Evolutionary conservation across 2,329 filamentous ascomycete species (phyloP).

Genomic region (Colletotrichum sp.): DNA sequence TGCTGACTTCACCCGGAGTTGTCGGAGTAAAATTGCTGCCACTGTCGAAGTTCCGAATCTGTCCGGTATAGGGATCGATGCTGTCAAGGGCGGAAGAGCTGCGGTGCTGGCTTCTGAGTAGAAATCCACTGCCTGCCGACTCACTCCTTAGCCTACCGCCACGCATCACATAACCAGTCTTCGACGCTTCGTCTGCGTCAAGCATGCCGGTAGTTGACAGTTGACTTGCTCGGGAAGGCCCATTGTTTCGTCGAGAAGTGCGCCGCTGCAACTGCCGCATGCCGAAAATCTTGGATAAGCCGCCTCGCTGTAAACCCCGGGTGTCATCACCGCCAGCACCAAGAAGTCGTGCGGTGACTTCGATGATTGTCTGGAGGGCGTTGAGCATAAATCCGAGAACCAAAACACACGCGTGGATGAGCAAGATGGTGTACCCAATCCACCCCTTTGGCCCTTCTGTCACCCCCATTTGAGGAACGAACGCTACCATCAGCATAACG

Average conservation of each 20-base stretch:
- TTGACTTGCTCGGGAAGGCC: slow-evolving; percentile 77
- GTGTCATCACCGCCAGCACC: slow-evolving; percentile 82
- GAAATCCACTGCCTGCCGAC: slow-evolving; percentile 62
- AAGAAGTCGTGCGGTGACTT: slow-evolving; percentile 81
- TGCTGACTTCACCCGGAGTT: slow-evolving; percentile 74
- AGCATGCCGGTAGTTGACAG: slow-evolving; percentile 85
- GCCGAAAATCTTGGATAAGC: slow-evolving; percentile 88
- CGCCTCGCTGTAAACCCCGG: slow-evolving; percentile 75
- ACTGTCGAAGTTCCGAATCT: slow-evolving; percentile 56
- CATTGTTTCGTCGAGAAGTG: slow-evolving; percentile 62
- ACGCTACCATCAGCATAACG: slow-evolving; percentile 79
- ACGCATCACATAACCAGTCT: slow-evolving; percentile 61
- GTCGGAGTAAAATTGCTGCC: slow-evolving; percentile 73
- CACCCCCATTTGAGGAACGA: slow-evolving; percentile 82
- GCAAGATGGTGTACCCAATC: slow-evolving; percentile 91
- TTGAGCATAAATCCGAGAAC: slow-evolving; percentile 94
- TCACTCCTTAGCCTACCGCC: slow-evolving; percentile 63
- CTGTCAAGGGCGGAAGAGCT: slow-evolving; percentile 62
- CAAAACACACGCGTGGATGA: slow-evolving; percentile 84
- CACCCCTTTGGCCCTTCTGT: slow-evolving; percentile 84
- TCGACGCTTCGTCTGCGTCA: slow-evolving; percentile 68
- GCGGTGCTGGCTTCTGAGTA: slow-evolving; percentile 46
- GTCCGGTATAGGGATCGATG: slow-evolving; percentile 49
- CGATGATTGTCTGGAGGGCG: slow-evolving; percentile 86
- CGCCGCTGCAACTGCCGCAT: slow-evolving; percentile 86